Conservation (phyloP, 1,139 yeast species). For the Yamadazyma conglobata region DNA sequence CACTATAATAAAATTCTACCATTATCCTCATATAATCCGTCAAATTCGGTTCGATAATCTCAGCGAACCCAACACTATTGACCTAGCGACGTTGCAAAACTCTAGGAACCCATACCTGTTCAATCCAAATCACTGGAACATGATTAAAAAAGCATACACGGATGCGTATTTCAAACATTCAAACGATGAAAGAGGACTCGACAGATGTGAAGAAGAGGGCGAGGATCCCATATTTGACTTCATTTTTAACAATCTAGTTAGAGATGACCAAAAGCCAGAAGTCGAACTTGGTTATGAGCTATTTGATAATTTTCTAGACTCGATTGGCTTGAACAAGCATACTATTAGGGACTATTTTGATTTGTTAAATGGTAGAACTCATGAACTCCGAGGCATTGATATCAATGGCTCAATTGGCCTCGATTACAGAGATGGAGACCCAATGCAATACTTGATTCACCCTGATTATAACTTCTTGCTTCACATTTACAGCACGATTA, state of each 20-base stretch:
- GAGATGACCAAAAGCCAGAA: background rate
- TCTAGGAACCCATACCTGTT: background rate
- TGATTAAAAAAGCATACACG: background rate
- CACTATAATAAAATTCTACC: slow-evolving; percentile 15
- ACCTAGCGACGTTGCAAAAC: background rate
- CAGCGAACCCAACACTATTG: background rate
- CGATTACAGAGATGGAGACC: slow-evolving; percentile 11
- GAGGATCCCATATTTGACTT: slow-evolving; percentile 6
- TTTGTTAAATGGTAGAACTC: slow-evolving; percentile 2
- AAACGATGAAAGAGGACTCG: background rate
- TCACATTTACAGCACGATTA: slow-evolving; percentile 8
- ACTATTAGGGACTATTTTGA: slow-evolving; percentile 8
- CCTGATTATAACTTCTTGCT: slow-evolving; percentile 9
- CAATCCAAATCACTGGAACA: slow-evolving; percentile 1
- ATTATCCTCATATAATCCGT: slow-evolving; percentile 21
- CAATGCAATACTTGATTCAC: slow-evolving; percentile 8
- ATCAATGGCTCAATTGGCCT: slow-evolving; percentile 9
- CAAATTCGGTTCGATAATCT: slow-evolving; percentile 5
- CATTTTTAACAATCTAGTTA: slow-evolving; percentile 3
- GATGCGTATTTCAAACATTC: background rate
- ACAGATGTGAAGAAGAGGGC: background rate
- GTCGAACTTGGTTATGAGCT: slow-evolving; percentile 4
- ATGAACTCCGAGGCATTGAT: background rate
- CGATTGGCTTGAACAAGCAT: slow-evolving; percentile 2
- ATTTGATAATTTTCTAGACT: slow-evolving; percentile 8